These are phyloP conservation scores for Ceratobasidium sp. DNA, from an alignment of 1,284 basidiomycete genomes.

Conservation along the genomic window DNA sequence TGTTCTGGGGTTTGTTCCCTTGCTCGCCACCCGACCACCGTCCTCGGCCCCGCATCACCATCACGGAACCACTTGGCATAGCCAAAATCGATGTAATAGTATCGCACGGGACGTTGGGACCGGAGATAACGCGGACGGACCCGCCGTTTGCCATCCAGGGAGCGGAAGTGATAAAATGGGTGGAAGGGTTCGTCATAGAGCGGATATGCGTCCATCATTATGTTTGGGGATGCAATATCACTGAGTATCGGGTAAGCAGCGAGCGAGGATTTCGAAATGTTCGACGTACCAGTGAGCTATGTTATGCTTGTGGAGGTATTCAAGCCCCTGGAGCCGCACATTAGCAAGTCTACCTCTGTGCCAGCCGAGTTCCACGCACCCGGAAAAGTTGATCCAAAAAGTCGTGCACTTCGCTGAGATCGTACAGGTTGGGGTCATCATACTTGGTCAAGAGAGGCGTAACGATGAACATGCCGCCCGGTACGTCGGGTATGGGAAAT, in stretches of 20 bases:
- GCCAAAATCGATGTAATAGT: too few species aligned
- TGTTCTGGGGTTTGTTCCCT: too few species aligned
- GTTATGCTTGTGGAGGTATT: conserved; percentile 18
- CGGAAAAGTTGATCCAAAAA: conserved; percentile 41
- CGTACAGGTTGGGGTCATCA: conserved; percentile 24
- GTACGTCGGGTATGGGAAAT: conserved; percentile 23
- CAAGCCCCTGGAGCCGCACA: conserved; percentile 1
- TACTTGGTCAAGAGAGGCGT: conserved; percentile 32
- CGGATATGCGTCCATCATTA: conserved; percentile 30
- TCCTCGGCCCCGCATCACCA: too few species aligned
- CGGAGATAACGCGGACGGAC: background rate
- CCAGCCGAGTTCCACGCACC: background rate
- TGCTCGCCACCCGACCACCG: too few species aligned
- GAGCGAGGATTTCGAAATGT: background rate
- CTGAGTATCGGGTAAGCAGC: background rate
- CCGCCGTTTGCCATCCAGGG: conserved; percentile 3
- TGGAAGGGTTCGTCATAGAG: conserved; percentile 35
- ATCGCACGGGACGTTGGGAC: background rate
- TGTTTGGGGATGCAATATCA: conserved; percentile 21
- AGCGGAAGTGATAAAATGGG: background rate
- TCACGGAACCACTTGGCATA: too few species aligned
- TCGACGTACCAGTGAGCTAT: conserved; percentile 18
- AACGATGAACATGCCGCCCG: too few species aligned
- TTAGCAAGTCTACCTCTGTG: background rate
- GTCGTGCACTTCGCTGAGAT: conserved; percentile 35